Conservation (phyloP, 2,329 filamentous ascomycete genomes). For the Ophiocordyceps camponoti-saundersi region DNA sequence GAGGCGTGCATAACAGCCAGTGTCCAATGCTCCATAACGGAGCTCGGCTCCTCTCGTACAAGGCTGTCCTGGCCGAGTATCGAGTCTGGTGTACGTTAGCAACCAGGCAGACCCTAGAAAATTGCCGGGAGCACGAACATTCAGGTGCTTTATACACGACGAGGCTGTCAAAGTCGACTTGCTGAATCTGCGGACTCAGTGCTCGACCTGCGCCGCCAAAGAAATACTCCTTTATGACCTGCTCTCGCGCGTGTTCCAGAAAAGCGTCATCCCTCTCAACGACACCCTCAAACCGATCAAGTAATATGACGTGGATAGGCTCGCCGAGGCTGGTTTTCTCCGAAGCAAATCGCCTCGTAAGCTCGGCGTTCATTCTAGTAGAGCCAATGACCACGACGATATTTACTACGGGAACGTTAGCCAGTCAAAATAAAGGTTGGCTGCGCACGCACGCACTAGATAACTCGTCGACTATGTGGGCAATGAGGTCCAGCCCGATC, state of each 20-base stretch:
- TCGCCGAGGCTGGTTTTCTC: slow-evolving; percentile 44
- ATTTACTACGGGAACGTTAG: slow-evolving; percentile 40
- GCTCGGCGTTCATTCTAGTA: slow-evolving; percentile 55
- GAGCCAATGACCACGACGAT: slow-evolving; percentile 71
- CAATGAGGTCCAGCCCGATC: slow-evolving; percentile 57
- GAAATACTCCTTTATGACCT: slow-evolving; percentile 81
- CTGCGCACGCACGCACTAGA: slow-evolving; percentile 19
- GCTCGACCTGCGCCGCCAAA: slow-evolving; percentile 67
- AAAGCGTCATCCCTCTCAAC: slow-evolving; percentile 59
- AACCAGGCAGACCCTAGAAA: background rate
- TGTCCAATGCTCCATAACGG: slow-evolving; percentile 61
- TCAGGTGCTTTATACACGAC: slow-evolving; percentile 55
- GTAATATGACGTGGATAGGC: slow-evolving; percentile 53
- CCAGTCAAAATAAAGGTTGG: slow-evolving; percentile 21
- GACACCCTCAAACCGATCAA: slow-evolving; percentile 76
- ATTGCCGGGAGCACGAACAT: slow-evolving; percentile 22
- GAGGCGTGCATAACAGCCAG: slow-evolving; percentile 72
- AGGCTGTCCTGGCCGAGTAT: slow-evolving; percentile 21
- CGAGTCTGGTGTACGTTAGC: background rate
- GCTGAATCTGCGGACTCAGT: slow-evolving; percentile 75
- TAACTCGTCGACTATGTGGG: slow-evolving; percentile 51
- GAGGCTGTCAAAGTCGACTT: slow-evolving; percentile 60
- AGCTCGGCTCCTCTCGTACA: slow-evolving; percentile 46
- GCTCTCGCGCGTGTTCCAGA: slow-evolving; percentile 56
- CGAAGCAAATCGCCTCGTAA: slow-evolving; percentile 49